Conservation (phyloP, 192 early-diverging fungal species). For the Phlyctochytrium planicorne region DNA sequence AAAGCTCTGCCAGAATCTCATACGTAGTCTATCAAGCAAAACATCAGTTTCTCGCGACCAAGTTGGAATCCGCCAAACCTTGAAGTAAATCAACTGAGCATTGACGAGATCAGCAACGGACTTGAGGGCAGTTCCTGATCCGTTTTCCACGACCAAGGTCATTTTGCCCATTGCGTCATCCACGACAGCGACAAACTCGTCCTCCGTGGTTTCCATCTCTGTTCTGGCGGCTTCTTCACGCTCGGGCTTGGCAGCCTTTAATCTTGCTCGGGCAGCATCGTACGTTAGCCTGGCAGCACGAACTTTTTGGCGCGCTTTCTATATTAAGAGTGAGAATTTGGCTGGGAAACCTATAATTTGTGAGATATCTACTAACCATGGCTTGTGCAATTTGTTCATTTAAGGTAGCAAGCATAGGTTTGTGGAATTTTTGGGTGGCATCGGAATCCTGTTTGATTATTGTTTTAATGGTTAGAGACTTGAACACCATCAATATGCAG, state of each 20-base stretch:
- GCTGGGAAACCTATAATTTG: background rate
- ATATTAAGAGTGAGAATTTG: background rate
- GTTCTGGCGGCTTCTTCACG: constrained; percentile 70
- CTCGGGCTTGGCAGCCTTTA: constrained; percentile 73
- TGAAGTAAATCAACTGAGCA: constrained; percentile 82
- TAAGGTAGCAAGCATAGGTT: constrained; percentile 70
- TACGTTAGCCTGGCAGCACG: constrained; percentile 75
- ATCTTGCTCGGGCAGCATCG: constrained; percentile 83
- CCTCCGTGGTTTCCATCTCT: constrained; percentile 89
- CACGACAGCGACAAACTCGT: constrained; percentile 91
- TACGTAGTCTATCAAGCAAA: constrained; percentile 32
- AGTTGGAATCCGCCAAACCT: no score
- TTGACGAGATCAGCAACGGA: constrained; percentile 84
- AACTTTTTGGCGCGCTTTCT: constrained; percentile 85
- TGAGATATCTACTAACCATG: constrained; percentile 40
- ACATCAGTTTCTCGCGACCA: no score
- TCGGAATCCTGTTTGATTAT: constrained; percentile 56
- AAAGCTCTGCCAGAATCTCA: constrained; percentile 40
- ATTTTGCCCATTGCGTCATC: constrained; percentile 95
- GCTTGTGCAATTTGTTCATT: constrained; percentile 75
- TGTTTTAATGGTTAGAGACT: constrained; percentile 12
- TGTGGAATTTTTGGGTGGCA: constrained; percentile 71
- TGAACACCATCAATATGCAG: constrained; percentile 18
- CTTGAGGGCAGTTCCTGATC: constrained; percentile 70
- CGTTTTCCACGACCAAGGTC: constrained; percentile 83